phyloP scores from a whole-genome alignment of 1,284 basidiomycete species.

The Xerocomus minutiporus region DNA sequence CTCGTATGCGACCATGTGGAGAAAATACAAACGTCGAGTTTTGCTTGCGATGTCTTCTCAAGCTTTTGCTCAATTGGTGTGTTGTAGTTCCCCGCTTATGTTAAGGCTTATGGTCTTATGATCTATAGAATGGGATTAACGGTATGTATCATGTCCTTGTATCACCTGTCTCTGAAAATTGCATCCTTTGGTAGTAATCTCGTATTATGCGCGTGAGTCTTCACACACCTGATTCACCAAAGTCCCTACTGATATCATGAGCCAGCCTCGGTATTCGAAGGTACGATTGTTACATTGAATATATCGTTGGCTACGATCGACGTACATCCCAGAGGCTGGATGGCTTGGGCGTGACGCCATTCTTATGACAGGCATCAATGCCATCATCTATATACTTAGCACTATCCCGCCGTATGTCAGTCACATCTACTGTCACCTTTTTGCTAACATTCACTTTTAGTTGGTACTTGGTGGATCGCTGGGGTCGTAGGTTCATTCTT shows the following conservation, averaged over 20 bases:
- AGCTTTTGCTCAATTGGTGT: slow-evolving; percentile 88
- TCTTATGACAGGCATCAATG: slow-evolving; percentile 96
- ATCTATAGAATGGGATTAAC: slow-evolving; percentile 79
- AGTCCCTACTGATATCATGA: slow-evolving; percentile 10
- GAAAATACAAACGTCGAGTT: slow-evolving; percentile 82
- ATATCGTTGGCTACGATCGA: not conserved
- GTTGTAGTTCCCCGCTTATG: slow-evolving; percentile 5
- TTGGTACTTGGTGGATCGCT: slow-evolving; percentile 93
- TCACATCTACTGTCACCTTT: not conserved
- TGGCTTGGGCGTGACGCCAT: slow-evolving; percentile 97
- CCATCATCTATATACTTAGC: slow-evolving; percentile 80
- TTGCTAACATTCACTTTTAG: slow-evolving; percentile 37
- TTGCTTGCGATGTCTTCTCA: slow-evolving; percentile 97
- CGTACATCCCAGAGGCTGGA: slow-evolving; percentile 69
- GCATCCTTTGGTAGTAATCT: slow-evolving; percentile 61
- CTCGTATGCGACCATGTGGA: slow-evolving; percentile 85
- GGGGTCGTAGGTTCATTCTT: slow-evolving; percentile 87
- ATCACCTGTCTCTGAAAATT: slow-evolving; percentile 7
- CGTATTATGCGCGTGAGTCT: slow-evolving; percentile 85
- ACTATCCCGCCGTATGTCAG: slow-evolving; percentile 73
- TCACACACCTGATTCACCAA: slow-evolving; percentile 6
- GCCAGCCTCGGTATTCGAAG: slow-evolving; percentile 78
- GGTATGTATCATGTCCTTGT: slow-evolving; percentile 42
- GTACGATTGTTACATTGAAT: slow-evolving; percentile 35
- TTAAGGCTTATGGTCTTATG: slow-evolving; percentile 12